Conservation (phyloP, 306 rosid species). For the Cucurbita moschata region DNA sequence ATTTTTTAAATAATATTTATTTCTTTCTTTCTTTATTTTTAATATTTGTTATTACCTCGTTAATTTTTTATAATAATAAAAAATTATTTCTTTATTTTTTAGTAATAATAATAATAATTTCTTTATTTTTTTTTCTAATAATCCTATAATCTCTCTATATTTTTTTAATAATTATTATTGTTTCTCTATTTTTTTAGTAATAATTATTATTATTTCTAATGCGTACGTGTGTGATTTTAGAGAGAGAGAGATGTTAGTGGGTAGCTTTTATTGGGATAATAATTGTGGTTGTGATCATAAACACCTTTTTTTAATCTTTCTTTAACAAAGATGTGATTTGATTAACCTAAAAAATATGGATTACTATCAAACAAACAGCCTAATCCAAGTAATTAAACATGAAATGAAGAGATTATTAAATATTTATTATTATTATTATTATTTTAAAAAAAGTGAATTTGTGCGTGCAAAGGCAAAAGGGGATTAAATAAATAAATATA, state of each 20-base stretch:
- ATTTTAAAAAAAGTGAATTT: neutral
- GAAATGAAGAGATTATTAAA: neutral
- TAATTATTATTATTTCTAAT: neutral
- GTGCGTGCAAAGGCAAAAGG: neutral
- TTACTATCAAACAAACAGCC: neutral
- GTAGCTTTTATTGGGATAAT: slow-evolving; percentile 1
- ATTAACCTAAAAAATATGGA: neutral
- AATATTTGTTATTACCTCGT: too few relatives aligned
- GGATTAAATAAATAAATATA: neutral
- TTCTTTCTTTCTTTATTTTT: too few relatives aligned
- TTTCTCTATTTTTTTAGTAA: neutral
- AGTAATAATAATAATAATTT: too few relatives aligned
- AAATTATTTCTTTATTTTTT: too few relatives aligned
- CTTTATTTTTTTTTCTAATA: too few relatives aligned
- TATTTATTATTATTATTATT: too few relatives aligned
- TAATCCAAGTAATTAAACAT: neutral
- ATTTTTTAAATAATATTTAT: neutral
- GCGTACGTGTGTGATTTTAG: neutral
- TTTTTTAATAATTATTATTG: too few relatives aligned
- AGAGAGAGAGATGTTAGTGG: neutral
- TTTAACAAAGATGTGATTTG: neutral
- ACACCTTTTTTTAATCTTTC: neutral
- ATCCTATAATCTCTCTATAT: neutral
- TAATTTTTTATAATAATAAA: too few relatives aligned
- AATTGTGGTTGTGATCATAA: neutral